A percentile compares a stretch with the other conserved stretches of the same genome.
Conservation (phyloP, 352 stramenopile species). For the Peronosclerospora sorghi region DNA sequence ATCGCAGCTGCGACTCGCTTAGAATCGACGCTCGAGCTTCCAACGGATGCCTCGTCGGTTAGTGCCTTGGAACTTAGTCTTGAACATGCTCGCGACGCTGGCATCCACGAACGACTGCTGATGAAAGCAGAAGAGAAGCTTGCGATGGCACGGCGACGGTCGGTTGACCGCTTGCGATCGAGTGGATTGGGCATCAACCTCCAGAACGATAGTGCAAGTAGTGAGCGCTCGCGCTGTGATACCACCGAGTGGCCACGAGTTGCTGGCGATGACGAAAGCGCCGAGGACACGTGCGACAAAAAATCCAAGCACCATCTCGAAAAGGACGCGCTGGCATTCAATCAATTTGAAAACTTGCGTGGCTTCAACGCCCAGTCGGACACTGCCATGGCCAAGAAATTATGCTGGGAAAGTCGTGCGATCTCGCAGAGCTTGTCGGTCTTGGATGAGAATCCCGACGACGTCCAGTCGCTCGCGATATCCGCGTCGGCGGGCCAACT, state of each 20-base stretch:
- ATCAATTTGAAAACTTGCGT: slow-evolving; percentile 57
- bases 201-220: slow-evolving; percentile 20
- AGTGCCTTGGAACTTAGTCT: slow-evolving; percentile 43
- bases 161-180: slow-evolving; percentile 16
- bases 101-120: slow-evolving; percentile 46
- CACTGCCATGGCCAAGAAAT: slow-evolving; percentile 31
- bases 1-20: slow-evolving; percentile 36
- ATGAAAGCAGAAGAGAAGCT: slow-evolving; percentile 57
- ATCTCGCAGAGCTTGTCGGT: slow-evolving; percentile 52
- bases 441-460: slow-evolving; percentile 30
- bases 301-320: slow-evolving; percentile 25
- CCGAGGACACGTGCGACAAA: slow-evolving; percentile 20
- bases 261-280: slow-evolving; percentile 18
- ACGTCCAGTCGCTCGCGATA: slow-evolving; percentile 13
- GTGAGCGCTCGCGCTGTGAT: slow-evolving; percentile 23
- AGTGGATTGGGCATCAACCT: slow-evolving; percentile 11
- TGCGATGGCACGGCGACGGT: slow-evolving; percentile 15
- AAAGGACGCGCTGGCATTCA: slow-evolving; percentile 43
- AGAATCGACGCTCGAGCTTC: slow-evolving; percentile 30
- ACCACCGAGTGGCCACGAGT: slow-evolving; percentile 34
- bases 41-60: slow-evolving; percentile 34
- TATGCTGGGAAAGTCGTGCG: slow-evolving; percentile 54
- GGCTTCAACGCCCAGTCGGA: slow-evolving; percentile 43
- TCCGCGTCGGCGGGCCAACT: slow-evolving; percentile 29
- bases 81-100: slow-evolving; percentile 43